phyloP scores from a whole-genome alignment of 2,329 filamentous ascomycete genomes.

The Basipetospora chlamydospora region DNA sequence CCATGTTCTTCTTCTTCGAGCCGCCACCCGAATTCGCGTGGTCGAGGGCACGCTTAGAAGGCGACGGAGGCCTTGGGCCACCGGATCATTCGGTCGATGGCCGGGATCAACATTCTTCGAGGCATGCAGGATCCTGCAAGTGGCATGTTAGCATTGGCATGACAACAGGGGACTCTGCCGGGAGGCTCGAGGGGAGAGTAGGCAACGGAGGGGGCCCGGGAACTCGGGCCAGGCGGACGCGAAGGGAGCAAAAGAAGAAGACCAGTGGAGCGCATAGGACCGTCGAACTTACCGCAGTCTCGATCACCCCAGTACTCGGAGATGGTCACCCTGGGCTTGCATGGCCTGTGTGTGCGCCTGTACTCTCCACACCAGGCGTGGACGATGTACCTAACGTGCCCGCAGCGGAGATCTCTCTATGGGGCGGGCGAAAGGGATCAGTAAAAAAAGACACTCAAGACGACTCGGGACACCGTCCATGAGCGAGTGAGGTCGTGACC shows the following conservation, averaged over 20 bases:
- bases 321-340: slow-evolving; percentile 3
- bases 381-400: slow-evolving; percentile 5
- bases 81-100: slow-evolving; percentile 3
- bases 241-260: background rate
- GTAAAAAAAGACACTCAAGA: too few species aligned
- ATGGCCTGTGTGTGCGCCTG: slow-evolving; percentile 2
- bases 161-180: background rate
- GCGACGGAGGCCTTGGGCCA: slow-evolving; percentile 2
- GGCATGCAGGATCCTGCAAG: slow-evolving; percentile 2
- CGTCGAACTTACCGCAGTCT: slow-evolving; percentile 3
- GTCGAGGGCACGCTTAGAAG: background rate
- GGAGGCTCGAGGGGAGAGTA: background rate
- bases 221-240: background rate
- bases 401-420: slow-evolving; percentile 4
- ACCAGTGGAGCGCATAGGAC: background rate
- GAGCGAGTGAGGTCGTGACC: background rate
- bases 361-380: slow-evolving; percentile 5
- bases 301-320: slow-evolving; percentile 4
- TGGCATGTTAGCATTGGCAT: background rate
- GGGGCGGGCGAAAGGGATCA: background rate
- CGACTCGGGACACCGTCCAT: too few species aligned
- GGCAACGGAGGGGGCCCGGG: background rate
- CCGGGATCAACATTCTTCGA: slow-evolving; percentile 1
- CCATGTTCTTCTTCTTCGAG: too few species aligned
- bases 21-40: background rate